These are phyloP conservation scores for Exophiala aquamarina DNA, from an alignment of 2,329 filamentous ascomycete genomes.

Conservation along the genomic window DNA sequence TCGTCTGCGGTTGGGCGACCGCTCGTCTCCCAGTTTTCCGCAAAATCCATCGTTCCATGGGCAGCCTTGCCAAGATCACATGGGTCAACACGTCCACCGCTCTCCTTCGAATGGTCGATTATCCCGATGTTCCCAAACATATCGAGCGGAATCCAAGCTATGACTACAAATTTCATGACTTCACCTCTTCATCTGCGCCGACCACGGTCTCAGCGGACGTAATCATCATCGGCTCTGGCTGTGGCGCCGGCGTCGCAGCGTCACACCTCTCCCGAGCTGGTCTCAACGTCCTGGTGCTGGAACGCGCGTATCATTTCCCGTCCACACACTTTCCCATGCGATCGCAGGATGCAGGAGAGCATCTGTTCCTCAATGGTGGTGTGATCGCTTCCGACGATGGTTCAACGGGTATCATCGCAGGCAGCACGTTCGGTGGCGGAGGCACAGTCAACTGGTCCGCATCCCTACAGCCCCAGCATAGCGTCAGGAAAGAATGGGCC, in stretches of 20 bases:
- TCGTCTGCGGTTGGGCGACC: conserved; percentile 54
- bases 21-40: conserved; percentile 55
- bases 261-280: conserved; percentile 54
- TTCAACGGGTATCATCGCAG: conserved; percentile 63
- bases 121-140: conserved; percentile 55
- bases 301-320: conserved; percentile 77
- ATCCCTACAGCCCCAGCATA: conserved; percentile 67
- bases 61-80: conserved; percentile 49
- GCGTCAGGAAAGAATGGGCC: conserved; percentile 75
- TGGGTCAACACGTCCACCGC: conserved; percentile 56
- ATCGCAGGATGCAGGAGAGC: conserved; percentile 57
- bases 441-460: conserved; percentile 85
- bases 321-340: conserved; percentile 73
- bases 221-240: conserved; percentile 82
- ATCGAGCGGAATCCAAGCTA: conserved; percentile 52
- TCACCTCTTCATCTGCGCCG: conserved; percentile 52
- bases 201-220: conserved; percentile 70
- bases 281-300: conserved; percentile 71
- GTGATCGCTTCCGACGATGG: conserved; percentile 56
- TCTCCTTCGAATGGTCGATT: conserved; percentile 51
- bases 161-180: conserved; percentile 58
- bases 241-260: conserved; percentile 71
- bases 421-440: conserved; percentile 78
- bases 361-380: conserved; percentile 71
- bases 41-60: conserved; percentile 49